Evolutionary conservation across 1,284 basidiomycete genomes (phyloP), one percentile per base, ranked within the genome.

Genomic region (Wolfiporia cocos): DNA sequence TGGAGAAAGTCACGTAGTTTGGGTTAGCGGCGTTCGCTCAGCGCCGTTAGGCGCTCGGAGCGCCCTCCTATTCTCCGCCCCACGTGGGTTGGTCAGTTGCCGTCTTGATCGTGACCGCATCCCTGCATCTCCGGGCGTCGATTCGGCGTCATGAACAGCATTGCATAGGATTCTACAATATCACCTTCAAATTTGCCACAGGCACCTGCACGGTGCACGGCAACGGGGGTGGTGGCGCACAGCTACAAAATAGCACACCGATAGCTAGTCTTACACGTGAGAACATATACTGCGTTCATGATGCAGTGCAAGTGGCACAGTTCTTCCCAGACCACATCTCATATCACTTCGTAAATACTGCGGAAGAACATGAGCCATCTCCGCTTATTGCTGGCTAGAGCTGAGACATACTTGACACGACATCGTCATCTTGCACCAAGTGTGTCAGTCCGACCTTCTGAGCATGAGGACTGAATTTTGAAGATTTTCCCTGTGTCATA

Each of bases 401-500:
- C 9, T 26, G 23, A 39, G 35, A 76, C 89, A 63, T 56, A 92
- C 91, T 86, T 26, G 87, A 91, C 43, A 93, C 88, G 12, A 96
- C 93, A 62, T 98, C 95, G 63, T 97, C 94, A 56, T 96, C 92
- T 55, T 86, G 83, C 15, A 97, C 87, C 41, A 80, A 74, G 66
- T 98, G 95, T 32, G 71, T 74, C 45, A 97, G 68, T 34, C 94
- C 92, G 42, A 91, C 92, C 64, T 95, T 96, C 63, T 96, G 93
- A 1, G 92, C 89, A 58, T 95, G 88, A 1, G 93, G 93, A 34
- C 81, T 75, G 64, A 93, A 94, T 64, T 92, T 92, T 53, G 85
- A 89, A 26, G 88, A 91, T 61, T 88, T 88, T 3, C 92, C 92
- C 92, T 85, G 52, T 14, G n/a, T n/a, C n/a, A n/a, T n/a, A n/a